Evolutionary conservation across 2,329 filamentous ascomycete species (phyloP), one percentile per base, ranked within the genome.

Genomic region (Phaeosphaeria sp.): DNA sequence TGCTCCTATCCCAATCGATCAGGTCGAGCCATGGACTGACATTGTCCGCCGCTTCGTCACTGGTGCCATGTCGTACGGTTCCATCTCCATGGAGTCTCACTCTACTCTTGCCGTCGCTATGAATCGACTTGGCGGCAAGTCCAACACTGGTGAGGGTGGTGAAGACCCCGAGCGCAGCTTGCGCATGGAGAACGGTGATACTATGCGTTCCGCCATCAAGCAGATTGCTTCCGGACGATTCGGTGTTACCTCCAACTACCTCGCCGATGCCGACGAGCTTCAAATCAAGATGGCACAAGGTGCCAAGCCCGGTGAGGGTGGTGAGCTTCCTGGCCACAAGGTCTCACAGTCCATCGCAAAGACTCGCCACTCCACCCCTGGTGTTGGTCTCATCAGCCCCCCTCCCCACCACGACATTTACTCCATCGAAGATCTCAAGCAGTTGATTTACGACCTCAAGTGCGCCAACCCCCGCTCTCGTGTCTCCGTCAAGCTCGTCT

Each of bases 271-370:
- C 18, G 94, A 98, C 73, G 93, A 98, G 81, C 84, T 98, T 46
- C 94, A 98, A 79, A 98, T 98, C 82, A 98, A 98, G 87, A 98
- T 98, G 94, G 94, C 94, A 9, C 94, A 98, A 81, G 94, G 94
- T 77, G 94, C 94, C 62, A 98, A 98, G 86, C 94, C 94, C 55
- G 94, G 94, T 79, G 94, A 98, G 80, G 94, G 94, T 83, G 94
- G 94, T 86, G 94, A 98, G 80, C 87, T 98, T 74, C 94, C 94
- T 49, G 94, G 94, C 42, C 93, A 97, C 84, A 98, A 98, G 82
- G 94, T 98, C 25, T 95, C 93, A 60, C 91, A 91, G 73, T 91
- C 92, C 6, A 98, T 98, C 78, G 94, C 92, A 56, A 91, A 92
- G 70, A 98, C 94, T 56, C 90, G 94, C 77, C 93, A 97, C 83